Evolutionary conservation across 805 yeast species (phyloP).

Genomic region (Hanseniaspora occidentalis): DNA sequence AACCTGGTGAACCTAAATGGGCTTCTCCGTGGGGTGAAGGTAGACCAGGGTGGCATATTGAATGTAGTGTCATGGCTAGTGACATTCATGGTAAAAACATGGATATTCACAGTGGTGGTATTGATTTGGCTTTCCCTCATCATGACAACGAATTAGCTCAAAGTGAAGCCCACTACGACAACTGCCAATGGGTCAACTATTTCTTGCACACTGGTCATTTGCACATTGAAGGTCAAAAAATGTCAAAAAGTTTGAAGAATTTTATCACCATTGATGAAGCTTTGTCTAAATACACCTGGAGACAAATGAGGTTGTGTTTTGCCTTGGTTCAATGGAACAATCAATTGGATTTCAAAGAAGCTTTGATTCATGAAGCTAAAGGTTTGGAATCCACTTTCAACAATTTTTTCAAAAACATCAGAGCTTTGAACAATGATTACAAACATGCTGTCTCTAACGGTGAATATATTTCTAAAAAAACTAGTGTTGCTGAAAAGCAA

Average conservation of each 20-base stretch:
- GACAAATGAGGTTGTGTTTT: conserved; percentile 85
- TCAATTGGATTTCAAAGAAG: conserved; percentile 83
- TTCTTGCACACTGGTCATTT: conserved; percentile 95
- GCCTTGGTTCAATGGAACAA: conserved; percentile 88
- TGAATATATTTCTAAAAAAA: conserved; percentile 47
- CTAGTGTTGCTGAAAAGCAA: conserved; percentile 40
- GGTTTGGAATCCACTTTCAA: conserved; percentile 60
- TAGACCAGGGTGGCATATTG: conserved; percentile 99
- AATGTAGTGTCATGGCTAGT: conserved; percentile 97
- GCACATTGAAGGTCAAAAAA: conserved; percentile 96
- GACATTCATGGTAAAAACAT: conserved; percentile 71
- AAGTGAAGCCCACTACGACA: conserved; percentile 82
- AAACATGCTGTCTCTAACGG: conserved; percentile 37
- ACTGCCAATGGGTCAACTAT: conserved; percentile 92
- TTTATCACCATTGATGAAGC: conserved; percentile 94
- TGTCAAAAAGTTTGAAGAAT: conserved; percentile 91
- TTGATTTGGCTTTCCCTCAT: conserved; percentile 96
- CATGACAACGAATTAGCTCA: conserved; percentile 98
- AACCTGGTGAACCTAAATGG: conserved; percentile 97
- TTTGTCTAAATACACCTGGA: conserved; percentile 48
- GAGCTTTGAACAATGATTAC: conserved; percentile 66
- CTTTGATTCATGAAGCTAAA: conserved; percentile 63
- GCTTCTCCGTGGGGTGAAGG: conserved; percentile 93
- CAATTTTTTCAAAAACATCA: conserved; percentile 77
- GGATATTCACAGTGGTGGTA: conserved; percentile 95